Percentiles rank a stretch among this genome's conserved stretches.
Evolutionary conservation across 2,329 filamentous ascomycete species (phyloP).

Genomic region (Colletotrichum sp.): DNA sequence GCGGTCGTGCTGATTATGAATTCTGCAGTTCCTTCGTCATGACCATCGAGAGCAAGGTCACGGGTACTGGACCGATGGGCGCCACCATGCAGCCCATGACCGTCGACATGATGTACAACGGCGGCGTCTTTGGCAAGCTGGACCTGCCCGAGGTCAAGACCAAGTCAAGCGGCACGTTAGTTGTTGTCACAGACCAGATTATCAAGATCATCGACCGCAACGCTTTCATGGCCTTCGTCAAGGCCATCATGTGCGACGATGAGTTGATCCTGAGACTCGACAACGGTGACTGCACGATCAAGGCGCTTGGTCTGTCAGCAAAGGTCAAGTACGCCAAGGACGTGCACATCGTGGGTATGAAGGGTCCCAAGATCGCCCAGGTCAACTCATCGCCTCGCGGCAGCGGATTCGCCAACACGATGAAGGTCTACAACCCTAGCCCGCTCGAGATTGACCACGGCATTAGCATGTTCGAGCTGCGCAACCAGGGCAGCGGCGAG

Average conservation of each 20-base stretch:
- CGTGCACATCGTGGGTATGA: slow-evolving; percentile 31
- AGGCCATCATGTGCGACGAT: slow-evolving; percentile 31
- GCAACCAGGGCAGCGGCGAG: slow-evolving; percentile 26
- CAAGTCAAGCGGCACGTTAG: slow-evolving; percentile 28
- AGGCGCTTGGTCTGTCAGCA: slow-evolving; percentile 26
- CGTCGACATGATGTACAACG: slow-evolving; percentile 33
- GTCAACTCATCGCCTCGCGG: slow-evolving; percentile 26
- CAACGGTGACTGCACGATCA: slow-evolving; percentile 30
- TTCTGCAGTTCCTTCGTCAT: slow-evolving; percentile 31
- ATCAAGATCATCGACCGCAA: slow-evolving; percentile 32
- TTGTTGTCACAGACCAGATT: slow-evolving; percentile 30
- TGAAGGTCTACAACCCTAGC: slow-evolving; percentile 33
- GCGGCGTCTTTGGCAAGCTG: slow-evolving; percentile 31
- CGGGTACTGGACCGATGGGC: slow-evolving; percentile 32
- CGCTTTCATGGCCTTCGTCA: slow-evolving; percentile 33
- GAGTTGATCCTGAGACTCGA: slow-evolving; percentile 31
- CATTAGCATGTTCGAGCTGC: slow-evolving; percentile 33
- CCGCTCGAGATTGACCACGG: slow-evolving; percentile 36
- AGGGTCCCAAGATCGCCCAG: slow-evolving; percentile 24
- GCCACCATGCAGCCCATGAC: slow-evolving; percentile 33
- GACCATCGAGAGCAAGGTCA: slow-evolving; percentile 32
- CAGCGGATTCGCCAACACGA: slow-evolving; percentile 19
- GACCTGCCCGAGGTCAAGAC: slow-evolving; percentile 32
- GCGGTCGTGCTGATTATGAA: not conserved
- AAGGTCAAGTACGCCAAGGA: slow-evolving; percentile 30